Evolutionary conservation across 257 asterid genomes (phyloP).

Genomic region (Solanum sitiens): DNA sequence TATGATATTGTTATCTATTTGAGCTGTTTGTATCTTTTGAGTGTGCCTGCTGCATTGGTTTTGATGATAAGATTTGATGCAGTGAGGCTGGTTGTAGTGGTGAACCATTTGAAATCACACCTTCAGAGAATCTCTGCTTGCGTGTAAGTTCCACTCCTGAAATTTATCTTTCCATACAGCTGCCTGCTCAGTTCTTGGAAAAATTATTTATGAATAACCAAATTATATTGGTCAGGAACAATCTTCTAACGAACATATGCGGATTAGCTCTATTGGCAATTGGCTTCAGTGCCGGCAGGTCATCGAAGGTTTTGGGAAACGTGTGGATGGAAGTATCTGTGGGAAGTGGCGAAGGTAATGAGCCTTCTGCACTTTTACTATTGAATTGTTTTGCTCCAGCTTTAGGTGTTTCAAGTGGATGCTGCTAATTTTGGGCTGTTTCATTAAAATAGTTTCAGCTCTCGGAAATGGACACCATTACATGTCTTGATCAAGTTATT

Average conservation of each 20-base stretch:
- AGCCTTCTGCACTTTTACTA: not conserved
- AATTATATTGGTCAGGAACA: constrained; percentile 23
- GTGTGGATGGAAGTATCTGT: constrained; percentile 55
- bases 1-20: not conserved
- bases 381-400: not conserved
- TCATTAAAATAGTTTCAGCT: not conserved
- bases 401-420: not conserved
- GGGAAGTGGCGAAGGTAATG: constrained; percentile 90
- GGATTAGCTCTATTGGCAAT: constrained; percentile 52
- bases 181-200: constrained; percentile 3
- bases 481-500: not conserved
- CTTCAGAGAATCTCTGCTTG: constrained; percentile 8
- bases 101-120: constrained; percentile 38
- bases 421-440: not conserved
- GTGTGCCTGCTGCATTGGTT: not conserved
- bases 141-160: constrained; percentile 37
- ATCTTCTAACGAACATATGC: constrained; percentile 15
- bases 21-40: not conserved
- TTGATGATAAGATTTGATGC: constrained; percentile 25
- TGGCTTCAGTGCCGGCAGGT: constrained; percentile 83
- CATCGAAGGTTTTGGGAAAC: constrained; percentile 42
- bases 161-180: not conserved
- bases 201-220: constrained; percentile 4
- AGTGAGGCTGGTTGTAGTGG: constrained; percentile 36
- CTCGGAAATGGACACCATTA: not conserved